Percentiles rank a stretch among this genome's conserved stretches.
phyloP scores from a whole-genome alignment of 1,284 basidiomycete species.

The Irpex sp. region DNA sequence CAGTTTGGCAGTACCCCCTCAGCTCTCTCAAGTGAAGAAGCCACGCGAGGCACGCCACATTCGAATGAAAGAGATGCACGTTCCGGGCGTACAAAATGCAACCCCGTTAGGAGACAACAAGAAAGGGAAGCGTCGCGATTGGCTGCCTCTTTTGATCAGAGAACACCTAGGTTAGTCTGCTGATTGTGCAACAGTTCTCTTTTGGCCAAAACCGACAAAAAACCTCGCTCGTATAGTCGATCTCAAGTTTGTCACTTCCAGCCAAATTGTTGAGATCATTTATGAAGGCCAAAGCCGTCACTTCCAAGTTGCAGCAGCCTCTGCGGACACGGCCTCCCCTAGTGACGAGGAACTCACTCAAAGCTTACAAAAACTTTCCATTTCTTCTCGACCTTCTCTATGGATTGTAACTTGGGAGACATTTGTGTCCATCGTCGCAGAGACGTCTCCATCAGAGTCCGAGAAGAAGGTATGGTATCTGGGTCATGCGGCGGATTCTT shows the following conservation, averaged over 20 bases:
- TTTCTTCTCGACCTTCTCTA: slow-evolving; percentile 34
- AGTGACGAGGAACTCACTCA: not conserved
- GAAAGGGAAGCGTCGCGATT: slow-evolving; percentile 49
- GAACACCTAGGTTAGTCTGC: slow-evolving; percentile 56
- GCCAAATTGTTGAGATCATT: slow-evolving; percentile 57
- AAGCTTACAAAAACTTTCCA: slow-evolving; percentile 32
- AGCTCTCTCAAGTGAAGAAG: slow-evolving; percentile 46
- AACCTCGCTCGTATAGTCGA: slow-evolving; percentile 47
- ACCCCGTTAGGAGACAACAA: slow-evolving; percentile 15
- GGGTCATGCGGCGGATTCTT: not conserved
- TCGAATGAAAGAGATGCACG: slow-evolving; percentile 28
- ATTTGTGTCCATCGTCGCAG: slow-evolving; percentile 41
- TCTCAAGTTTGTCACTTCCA: slow-evolving; percentile 64
- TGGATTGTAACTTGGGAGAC: slow-evolving; percentile 68
- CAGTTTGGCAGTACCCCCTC: slow-evolving; percentile 35
- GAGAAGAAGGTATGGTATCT: slow-evolving; percentile 9
- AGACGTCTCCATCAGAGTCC: slow-evolving; percentile 23
- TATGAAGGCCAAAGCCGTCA: slow-evolving; percentile 60
- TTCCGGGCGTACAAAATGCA: slow-evolving; percentile 2
- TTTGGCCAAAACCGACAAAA: not conserved
- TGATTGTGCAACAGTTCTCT: not conserved
- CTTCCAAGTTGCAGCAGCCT: slow-evolving; percentile 39
- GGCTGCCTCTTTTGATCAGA: slow-evolving; percentile 61
- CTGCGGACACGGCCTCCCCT: not conserved
- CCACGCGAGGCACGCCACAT: slow-evolving; percentile 48